Evolutionary conservation across 2,329 filamentous ascomycete genomes (phyloP), one percentile per base, ranked within the genome.

Genomic region (Stachybotrys echinatus): DNA sequence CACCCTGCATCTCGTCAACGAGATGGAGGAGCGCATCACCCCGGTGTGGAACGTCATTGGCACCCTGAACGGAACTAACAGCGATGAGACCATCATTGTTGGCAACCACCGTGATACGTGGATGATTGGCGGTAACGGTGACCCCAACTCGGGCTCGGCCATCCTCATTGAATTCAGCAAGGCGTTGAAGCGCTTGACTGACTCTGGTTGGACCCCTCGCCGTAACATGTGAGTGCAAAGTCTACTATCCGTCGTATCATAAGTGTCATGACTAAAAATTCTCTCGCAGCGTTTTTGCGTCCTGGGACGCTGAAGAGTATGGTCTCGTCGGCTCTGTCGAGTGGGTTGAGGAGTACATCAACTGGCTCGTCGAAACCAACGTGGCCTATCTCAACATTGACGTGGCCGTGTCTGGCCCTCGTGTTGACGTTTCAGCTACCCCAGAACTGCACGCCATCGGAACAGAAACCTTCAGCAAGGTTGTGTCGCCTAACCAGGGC

Each of bases 41-140:
- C 83, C 85, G 1, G 74, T 91, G 38, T 90, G 87, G 82, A 84
- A 95, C 55, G 83, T 89, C 0, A 89, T 95, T 55, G 89, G 88
- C 20, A 74, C 87, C 23, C 88, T 95, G 62, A 92, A 92, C 55
- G 89, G 89, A 7, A 85, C 84, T 1, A 79, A 89, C 44, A 67
- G 79, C 0, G 87, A 92, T 52, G 88, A 92, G 59, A 88, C 90
- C 0, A 74, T 94, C 31, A 74, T 95, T 10, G 60, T 63, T 48
- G 89, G 89, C 5, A 94, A 92, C 58, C 89, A 94, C 61, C 80
- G 88, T 22, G 89, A 94, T 65, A 86, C 88, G 0, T 92, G 88
- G 88, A 85, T 91, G 63, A 81, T 86, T 43, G 89, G 89, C n/a
- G 89, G 89, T 21, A 88, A 88, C n/a, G 87, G 80, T 4, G 89